phyloP scores from a whole-genome alignment of 805 yeast species.

The Starmerella vitae region DNA sequence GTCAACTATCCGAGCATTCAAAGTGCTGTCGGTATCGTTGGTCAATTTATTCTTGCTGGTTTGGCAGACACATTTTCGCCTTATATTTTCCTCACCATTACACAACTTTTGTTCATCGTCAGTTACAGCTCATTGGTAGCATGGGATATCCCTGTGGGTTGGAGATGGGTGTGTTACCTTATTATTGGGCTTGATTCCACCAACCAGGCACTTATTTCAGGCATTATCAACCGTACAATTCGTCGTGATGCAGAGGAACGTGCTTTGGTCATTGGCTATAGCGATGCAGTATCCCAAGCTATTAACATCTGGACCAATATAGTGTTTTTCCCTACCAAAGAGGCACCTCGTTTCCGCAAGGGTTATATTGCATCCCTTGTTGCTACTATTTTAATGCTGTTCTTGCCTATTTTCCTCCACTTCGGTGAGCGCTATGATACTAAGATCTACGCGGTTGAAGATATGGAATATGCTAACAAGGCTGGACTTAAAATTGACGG shows the following conservation, averaged over 20 bases:
- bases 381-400: conserved; percentile 29
- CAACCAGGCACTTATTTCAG: conserved; percentile 33
- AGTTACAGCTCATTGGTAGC: conserved; percentile 31
- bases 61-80: conserved; percentile 30
- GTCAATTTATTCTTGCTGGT: conserved; percentile 31
- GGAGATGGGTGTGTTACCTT: conserved; percentile 32
- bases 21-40: conserved; percentile 32
- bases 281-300: conserved; percentile 32
- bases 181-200: conserved; percentile 29
- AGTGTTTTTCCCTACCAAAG: conserved; percentile 32
- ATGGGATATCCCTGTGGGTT: conserved; percentile 32
- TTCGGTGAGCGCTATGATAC: conserved; percentile 26
- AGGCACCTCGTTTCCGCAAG: conserved; percentile 31
- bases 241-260: conserved; percentile 27
- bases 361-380: conserved; percentile 31
- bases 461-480: conserved; percentile 5
- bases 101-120: conserved; percentile 28
- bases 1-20: conserved; percentile 34
- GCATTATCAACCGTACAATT: conserved; percentile 31
- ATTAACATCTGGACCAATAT: conserved; percentile 37
- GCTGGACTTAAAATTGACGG: background rate
- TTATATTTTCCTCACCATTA: conserved; percentile 28
- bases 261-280: conserved; percentile 27
- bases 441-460: conserved; percentile 14
- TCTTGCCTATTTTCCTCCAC: conserved; percentile 26